phyloP scores from a whole-genome alignment of 192 early-diverging fungal genomes.

The Rhizophagus clarus region DNA sequence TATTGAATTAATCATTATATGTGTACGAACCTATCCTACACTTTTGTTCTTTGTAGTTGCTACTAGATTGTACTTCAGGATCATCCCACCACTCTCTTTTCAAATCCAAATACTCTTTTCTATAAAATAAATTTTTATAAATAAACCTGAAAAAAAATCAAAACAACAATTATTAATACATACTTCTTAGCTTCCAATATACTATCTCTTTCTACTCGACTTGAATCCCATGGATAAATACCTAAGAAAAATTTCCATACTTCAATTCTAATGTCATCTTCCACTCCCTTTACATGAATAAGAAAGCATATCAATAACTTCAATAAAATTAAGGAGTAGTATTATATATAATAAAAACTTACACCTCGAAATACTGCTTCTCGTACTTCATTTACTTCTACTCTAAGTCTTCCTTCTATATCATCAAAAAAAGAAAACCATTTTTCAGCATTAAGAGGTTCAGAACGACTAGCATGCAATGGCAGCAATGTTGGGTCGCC shows the following conservation, averaged over 20 bases:
- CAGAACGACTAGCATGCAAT: constrained; percentile 50
- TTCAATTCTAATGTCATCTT: constrained; percentile 74
- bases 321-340: not conserved
- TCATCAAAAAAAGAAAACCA: constrained; percentile 80
- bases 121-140: constrained; percentile 25
- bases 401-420: constrained; percentile 47
- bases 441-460: constrained; percentile 61
- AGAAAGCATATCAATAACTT: not conserved
- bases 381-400: constrained; percentile 53
- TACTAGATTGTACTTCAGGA: constrained; percentile 52
- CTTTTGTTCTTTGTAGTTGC: constrained; percentile 73
- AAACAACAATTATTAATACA: constrained; percentile 9
- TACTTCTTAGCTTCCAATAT: constrained; percentile 58
- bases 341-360: not conserved
- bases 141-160: not conserved
- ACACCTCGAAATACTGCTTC: constrained; percentile 66
- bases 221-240: constrained; percentile 84
- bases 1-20: not conserved
- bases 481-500: constrained; percentile 47
- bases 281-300: constrained; percentile 59
- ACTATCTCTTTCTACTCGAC: constrained; percentile 66
- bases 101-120: constrained; percentile 64
- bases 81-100: constrained; percentile 70
- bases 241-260: constrained; percentile 91
- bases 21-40: constrained; percentile 55